These are phyloP conservation scores for Dovyalis caffra DNA, from an alignment of 345 rosid genomes.

Conservation along the genomic window DNA sequence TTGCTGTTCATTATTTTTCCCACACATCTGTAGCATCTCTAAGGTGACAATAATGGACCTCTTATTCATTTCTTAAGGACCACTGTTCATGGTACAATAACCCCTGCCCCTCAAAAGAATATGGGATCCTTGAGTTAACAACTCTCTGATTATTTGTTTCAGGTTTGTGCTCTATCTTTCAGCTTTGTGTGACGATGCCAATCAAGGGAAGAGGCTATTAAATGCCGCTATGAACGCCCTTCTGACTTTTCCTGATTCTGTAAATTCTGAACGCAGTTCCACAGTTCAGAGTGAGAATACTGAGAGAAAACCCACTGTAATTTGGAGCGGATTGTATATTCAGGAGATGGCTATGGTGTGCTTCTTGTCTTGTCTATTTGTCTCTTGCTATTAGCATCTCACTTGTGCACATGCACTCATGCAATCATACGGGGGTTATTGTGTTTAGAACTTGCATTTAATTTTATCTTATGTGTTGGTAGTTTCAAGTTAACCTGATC, in stretches of 20 bases:
- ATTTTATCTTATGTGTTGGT: background rate
- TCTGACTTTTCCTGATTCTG: conserved; percentile 27
- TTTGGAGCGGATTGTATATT: conserved; percentile 74
- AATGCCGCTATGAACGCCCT: conserved; percentile 52
- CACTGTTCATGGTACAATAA: background rate
- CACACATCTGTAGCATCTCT: too few relatives aligned
- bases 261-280: conserved; percentile 35
- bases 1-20: too few relatives aligned
- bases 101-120: background rate
- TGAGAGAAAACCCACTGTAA: conserved; percentile 48
- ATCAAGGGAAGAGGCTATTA: conserved; percentile 64
- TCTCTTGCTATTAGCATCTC: background rate
- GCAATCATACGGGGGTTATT: too few relatives aligned
- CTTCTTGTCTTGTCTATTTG: background rate
- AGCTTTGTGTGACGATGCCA: conserved; percentile 53
- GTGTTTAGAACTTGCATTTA: background rate
- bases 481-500: background rate
- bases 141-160: conserved; percentile 21
- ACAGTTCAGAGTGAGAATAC: conserved; percentile 35
- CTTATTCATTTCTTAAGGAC: background rate
- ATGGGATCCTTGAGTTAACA: background rate
- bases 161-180: conserved; percentile 87
- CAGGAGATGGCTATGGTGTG: conserved; percentile 59
- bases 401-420: background rate
- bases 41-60: too few relatives aligned